phyloP scores from a whole-genome alignment of 371 early-diverging fungal species.

The Neoconidiobolus thromboides region DNA sequence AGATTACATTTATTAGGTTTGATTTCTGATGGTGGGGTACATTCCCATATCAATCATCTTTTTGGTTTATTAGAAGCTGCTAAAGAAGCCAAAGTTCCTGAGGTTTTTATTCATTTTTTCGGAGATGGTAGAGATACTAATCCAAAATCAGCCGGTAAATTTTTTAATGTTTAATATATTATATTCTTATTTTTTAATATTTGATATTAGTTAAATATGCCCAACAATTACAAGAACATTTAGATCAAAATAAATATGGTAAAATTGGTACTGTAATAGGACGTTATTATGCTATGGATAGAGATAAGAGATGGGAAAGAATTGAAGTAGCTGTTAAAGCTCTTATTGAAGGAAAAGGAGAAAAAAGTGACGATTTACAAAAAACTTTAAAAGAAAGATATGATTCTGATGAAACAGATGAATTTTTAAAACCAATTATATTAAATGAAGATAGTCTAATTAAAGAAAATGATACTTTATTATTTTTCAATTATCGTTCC shows the following conservation, averaged over 20 bases:
- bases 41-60: conserved; percentile 93
- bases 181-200: not conserved
- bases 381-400: conserved; percentile 67
- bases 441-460: conserved; percentile 56
- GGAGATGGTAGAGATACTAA: conserved; percentile 98
- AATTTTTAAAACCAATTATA: conserved; percentile 96
- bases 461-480: conserved; percentile 55
- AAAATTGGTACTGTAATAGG: conserved; percentile 86
- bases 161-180: not conserved
- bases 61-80: conserved; percentile 64
- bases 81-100: conserved; percentile 63
- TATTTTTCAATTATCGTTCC: conserved; percentile 92
- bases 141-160: conserved; percentile 53
- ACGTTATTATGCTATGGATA: conserved; percentile 99
- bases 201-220: conserved; percentile 30
- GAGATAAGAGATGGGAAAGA: conserved; percentile 99
- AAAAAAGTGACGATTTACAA: conserved; percentile 41
- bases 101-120: conserved; percentile 90
- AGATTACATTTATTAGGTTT: conserved; percentile 94
- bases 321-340: conserved; percentile 83
- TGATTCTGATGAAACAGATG: conserved; percentile 78
- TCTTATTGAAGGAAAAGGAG: conserved; percentile 66
- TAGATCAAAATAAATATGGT: conserved; percentile 47
- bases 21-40: conserved; percentile 99
- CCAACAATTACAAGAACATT: conserved; percentile 42